phyloP scores from a whole-genome alignment of 352 stramenopile species.

The Halophytophthora polymorphica region DNA sequence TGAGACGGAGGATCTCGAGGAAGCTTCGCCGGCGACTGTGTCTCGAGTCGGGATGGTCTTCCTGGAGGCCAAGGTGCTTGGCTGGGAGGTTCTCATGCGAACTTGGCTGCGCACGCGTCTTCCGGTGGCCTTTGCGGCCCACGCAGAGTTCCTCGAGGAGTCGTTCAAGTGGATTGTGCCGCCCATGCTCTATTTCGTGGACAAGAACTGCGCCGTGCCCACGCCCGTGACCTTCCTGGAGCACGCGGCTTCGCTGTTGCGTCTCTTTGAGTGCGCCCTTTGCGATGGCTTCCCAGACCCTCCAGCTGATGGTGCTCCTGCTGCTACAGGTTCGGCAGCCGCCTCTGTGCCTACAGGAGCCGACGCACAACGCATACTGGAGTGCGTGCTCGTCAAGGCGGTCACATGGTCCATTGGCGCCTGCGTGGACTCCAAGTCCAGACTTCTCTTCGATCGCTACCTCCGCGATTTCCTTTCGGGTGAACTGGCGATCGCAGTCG shows the following conservation, averaged over 20 bases:
- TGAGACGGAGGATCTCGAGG: slow-evolving; percentile 91
- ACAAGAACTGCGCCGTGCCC: slow-evolving; percentile 84
- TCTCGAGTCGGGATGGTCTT: slow-evolving; percentile 93
- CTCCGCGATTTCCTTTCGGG: slow-evolving; percentile 68
- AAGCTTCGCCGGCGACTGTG: slow-evolving; percentile 87
- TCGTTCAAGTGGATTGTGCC: slow-evolving; percentile 91
- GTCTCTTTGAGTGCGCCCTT: slow-evolving; percentile 82
- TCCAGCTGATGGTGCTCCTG: slow-evolving; percentile 7
- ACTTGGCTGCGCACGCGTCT: slow-evolving; percentile 81
- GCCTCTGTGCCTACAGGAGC: slow-evolving; percentile 28
- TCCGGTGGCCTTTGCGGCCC: slow-evolving; percentile 25
- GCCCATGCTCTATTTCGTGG: slow-evolving; percentile 90
- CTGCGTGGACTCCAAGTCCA: slow-evolving; percentile 86
- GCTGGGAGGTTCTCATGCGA: slow-evolving; percentile 86
- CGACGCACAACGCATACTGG: slow-evolving; percentile 75
- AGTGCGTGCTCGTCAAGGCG: slow-evolving; percentile 86
- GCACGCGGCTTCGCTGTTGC: slow-evolving; percentile 80
- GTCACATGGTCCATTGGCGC: slow-evolving; percentile 91
- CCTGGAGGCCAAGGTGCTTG: slow-evolving; percentile 88
- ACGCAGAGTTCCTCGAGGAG: slow-evolving; percentile 55
- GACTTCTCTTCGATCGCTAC: slow-evolving; percentile 82
- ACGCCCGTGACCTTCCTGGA: slow-evolving; percentile 89
- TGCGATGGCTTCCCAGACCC: slow-evolving; percentile 34
- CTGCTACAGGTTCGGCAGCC: slow-evolving; percentile 31
- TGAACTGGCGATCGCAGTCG: slow-evolving; percentile 19